A percentile compares a stretch with the other conserved stretches of the same genome.
These are phyloP conservation scores for Taxillus chinensis DNA, from an alignment of 164 flowering plant species.

Conservation along the genomic window DNA sequence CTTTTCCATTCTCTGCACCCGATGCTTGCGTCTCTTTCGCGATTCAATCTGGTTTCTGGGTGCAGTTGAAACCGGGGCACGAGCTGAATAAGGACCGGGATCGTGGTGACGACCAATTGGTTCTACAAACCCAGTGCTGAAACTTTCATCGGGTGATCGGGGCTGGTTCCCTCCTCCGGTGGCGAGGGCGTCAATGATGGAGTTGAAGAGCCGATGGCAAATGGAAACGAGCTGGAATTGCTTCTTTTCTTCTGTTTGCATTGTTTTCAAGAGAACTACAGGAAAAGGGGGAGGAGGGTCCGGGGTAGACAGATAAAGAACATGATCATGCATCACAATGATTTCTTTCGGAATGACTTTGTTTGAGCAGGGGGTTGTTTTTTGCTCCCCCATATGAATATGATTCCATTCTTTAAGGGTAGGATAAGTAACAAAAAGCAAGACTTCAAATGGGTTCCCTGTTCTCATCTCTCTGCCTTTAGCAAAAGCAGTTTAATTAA, in stretches of 20 bases:
- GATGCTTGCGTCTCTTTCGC: not conserved
- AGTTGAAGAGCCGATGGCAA: constrained; percentile 30
- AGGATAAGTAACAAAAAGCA: too few relatives aligned
- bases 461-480: not conserved
- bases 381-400: constrained; percentile 6
- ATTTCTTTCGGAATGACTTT: not conserved
- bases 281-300: not conserved
- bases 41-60: not conserved
- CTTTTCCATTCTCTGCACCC: not conserved
- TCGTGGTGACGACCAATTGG: too few relatives aligned
- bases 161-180: not conserved
- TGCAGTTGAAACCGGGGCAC: not conserved
- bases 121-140: too few relatives aligned
- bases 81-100: too few relatives aligned
- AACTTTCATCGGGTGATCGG: constrained; percentile 5
- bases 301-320: not conserved
- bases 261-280: not conserved
- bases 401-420: too few relatives aligned
- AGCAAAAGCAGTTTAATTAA: not conserved
- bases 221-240: constrained; percentile 17
- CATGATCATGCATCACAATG: not conserved
- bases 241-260: constrained; percentile 11
- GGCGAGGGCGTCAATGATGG: constrained; percentile 9
- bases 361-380: constrained; percentile 5
- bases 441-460: too few relatives aligned